Conservation (phyloP, 495 filamentous ascomycete species). For the Clavariopsis aquatica region DNA sequence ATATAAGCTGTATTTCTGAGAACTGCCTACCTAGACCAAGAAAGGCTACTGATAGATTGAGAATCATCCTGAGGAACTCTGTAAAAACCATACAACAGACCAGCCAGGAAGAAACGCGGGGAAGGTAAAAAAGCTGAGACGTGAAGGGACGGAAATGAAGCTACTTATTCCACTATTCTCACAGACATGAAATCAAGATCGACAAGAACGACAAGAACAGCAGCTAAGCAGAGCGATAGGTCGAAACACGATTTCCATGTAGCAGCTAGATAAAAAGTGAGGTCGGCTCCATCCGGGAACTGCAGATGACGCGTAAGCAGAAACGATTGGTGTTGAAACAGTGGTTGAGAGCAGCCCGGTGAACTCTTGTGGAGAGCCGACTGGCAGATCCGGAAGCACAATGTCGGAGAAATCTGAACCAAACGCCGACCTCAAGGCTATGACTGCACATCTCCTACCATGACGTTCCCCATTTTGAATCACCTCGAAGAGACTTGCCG, state of each 20-base stretch:
- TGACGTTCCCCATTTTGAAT: neutral
- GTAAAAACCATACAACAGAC: neutral
- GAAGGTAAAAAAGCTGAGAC: neutral
- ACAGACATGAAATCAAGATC: neutral
- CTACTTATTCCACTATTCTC: constrained; percentile 15
- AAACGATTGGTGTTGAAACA: constrained; percentile 1
- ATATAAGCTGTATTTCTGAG: neutral
- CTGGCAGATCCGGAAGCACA: neutral
- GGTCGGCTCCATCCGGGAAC: constrained; percentile 6
- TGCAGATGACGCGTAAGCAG: constrained; percentile 22
- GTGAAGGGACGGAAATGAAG: neutral
- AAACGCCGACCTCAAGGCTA: constrained; percentile 12
- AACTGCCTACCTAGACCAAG: constrained; percentile 9
- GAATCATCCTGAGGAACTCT: constrained; percentile 12
- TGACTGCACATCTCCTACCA: neutral
- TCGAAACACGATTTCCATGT: constrained; percentile 11
- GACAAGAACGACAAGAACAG: neutral
- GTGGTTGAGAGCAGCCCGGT: constrained; percentile 15
- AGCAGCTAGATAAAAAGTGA: constrained; percentile 10
- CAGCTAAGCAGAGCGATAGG: constrained; percentile 9
- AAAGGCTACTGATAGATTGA: constrained; percentile 1
- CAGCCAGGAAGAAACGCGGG: neutral
- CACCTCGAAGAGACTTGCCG: too few species aligned
- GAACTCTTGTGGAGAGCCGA: constrained; percentile 31
- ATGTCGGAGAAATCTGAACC: constrained; percentile 22